phyloP scores from a whole-genome alignment of 305 asterid genomes.

The Plantago rigida region DNA sequence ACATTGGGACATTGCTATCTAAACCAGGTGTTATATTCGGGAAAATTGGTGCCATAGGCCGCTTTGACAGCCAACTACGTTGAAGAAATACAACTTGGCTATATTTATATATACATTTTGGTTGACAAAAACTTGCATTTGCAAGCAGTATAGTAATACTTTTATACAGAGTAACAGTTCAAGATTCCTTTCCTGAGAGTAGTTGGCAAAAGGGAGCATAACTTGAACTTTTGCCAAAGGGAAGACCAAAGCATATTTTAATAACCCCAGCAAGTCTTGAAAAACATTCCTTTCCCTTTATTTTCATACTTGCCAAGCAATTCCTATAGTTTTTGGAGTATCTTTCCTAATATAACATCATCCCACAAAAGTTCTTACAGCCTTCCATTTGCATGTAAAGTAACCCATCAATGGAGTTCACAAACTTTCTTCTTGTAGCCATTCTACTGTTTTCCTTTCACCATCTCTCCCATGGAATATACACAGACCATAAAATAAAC shows the following conservation, averaged over 20 bases:
- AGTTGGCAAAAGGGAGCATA: slow-evolving; percentile 35
- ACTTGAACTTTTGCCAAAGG: slow-evolving; percentile 43
- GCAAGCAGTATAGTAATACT: too few species aligned
- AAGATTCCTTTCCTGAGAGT: slow-evolving; percentile 11
- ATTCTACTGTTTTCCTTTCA: slow-evolving; percentile 28
- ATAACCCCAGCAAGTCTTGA: slow-evolving; percentile 11
- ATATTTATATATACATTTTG: too few species aligned
- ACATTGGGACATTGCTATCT: too few species aligned
- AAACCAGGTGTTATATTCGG: too few species aligned
- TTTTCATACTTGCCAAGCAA: slow-evolving; percentile 42
- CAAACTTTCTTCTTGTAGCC: slow-evolving; percentile 29
- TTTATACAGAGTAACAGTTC: not conserved
- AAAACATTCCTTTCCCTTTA: slow-evolving; percentile 36
- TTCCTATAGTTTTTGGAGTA: slow-evolving; percentile 25
- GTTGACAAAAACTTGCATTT: too few species aligned
- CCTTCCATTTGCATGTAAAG: slow-evolving; percentile 1
- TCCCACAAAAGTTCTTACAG: not conserved
- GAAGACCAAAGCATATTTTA: slow-evolving; percentile 40
- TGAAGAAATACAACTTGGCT: too few species aligned
- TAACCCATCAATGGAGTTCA: slow-evolving; percentile 30
- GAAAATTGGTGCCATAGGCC: too few species aligned
- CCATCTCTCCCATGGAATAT: slow-evolving; percentile 29
- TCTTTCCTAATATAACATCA: slow-evolving; percentile 1
- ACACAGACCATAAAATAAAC: slow-evolving; percentile 18
- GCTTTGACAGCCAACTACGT: too few species aligned